phyloP scores from a whole-genome alignment of 73 alveolate species.

The Paramecium biaurelia region DNA sequence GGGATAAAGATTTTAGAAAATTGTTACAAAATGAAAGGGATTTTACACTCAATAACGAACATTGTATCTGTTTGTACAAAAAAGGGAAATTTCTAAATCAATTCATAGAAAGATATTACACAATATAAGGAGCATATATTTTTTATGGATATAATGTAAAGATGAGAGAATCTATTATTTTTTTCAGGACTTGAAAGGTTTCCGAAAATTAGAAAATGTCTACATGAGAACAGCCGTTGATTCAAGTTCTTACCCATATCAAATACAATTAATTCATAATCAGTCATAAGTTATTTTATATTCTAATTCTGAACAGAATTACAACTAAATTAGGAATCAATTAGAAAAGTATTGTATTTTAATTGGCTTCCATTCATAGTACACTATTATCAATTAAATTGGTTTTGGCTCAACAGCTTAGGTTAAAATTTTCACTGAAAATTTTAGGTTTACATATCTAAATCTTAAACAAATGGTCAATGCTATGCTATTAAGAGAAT shows the following conservation, averaged over 20 bases:
- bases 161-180: neutral
- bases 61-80: neutral
- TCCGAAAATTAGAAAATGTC: neutral
- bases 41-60: neutral
- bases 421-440: neutral
- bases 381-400: neutral
- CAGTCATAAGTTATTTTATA: neutral
- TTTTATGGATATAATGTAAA: slow-evolving; percentile 6
- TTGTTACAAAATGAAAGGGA: neutral
- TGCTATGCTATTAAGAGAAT: slow-evolving; percentile 1
- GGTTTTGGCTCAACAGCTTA: slow-evolving; percentile 17
- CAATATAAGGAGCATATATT: slow-evolving; percentile 19
- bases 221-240: neutral
- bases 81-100: neutral
- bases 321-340: neutral
- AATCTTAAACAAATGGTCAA: neutral
- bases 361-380: neutral
- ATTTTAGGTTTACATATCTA: neutral
- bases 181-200: slow-evolving; percentile 15
- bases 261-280: neutral
- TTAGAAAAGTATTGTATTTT: neutral
- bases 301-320: neutral
- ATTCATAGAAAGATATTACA: neutral
- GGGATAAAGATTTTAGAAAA: neutral
- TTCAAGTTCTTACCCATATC: neutral